A percentile compares a stretch with the other conserved stretches of the same genome.
Conservation (phyloP, 495 filamentous ascomycete genomes). For the Aspergillus conjunctus region DNA sequence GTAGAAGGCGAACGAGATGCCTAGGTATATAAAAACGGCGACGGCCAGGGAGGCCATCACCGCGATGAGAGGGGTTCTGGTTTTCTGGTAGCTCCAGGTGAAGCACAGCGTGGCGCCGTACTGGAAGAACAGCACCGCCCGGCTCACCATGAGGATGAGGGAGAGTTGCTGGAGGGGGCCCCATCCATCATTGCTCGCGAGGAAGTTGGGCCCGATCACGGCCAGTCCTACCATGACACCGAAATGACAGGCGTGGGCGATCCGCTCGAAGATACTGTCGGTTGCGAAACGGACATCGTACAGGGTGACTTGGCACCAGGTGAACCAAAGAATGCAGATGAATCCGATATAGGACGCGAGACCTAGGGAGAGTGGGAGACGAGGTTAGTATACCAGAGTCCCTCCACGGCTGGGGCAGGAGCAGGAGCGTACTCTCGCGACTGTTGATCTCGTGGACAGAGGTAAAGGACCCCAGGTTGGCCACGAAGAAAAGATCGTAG, state of each 20-base stretch:
- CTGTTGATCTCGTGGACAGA: conserved; percentile 10
- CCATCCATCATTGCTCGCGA: not conserved
- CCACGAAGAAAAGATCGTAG: conserved; percentile 14
- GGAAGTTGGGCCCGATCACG: conserved; percentile 5
- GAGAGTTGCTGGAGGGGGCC: conserved; percentile 10
- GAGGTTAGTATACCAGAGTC: not conserved
- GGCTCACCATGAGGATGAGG: conserved; percentile 8
- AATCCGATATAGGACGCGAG: conserved; percentile 11
- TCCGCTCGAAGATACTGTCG: conserved; percentile 6
- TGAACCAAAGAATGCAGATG: conserved; percentile 9
- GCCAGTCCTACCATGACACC: conserved; percentile 10
- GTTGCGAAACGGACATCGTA: conserved; percentile 12
- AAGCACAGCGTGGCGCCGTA: conserved; percentile 7
- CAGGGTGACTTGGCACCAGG: conserved; percentile 12
- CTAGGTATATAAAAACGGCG: conserved; percentile 4
- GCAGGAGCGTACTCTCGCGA: conserved; percentile 1
- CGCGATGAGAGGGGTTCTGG: not conserved
- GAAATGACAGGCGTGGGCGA: conserved; percentile 12
- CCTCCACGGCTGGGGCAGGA: not conserved
- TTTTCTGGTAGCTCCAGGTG: conserved; percentile 10
- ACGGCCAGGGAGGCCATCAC: not conserved
- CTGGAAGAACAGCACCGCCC: conserved; percentile 1
- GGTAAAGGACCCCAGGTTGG: conserved; percentile 10
- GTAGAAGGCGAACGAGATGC: conserved; percentile 12
- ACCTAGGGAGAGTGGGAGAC: not conserved